phyloP scores from a whole-genome alignment of 306 rosid genomes.

The apple (Malus domestica) region DNA sequence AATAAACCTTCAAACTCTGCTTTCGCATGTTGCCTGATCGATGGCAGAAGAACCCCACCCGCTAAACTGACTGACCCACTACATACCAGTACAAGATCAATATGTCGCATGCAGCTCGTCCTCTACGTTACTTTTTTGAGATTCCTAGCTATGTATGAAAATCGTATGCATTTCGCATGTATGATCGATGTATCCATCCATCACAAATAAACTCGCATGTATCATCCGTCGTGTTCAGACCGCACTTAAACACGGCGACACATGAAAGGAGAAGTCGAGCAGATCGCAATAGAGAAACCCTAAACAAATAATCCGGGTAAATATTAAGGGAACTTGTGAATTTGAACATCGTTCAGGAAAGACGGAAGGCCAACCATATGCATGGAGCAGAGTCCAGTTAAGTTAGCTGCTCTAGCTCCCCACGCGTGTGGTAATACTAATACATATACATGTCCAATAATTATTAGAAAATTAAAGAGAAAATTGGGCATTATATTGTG shows the following conservation, averaged over 20 bases:
- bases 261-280: neutral
- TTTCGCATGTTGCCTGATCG: neutral
- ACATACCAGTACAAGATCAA: neutral
- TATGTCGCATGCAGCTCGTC: slow-evolving; percentile 1
- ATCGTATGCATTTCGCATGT: neutral
- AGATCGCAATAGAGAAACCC: neutral
- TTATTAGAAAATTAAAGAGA: neutral
- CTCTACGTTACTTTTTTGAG: neutral
- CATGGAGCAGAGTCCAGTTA: too few species aligned
- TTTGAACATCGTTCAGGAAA: too few species aligned
- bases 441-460: neutral
- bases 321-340: too few species aligned
- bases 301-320: neutral
- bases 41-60: neutral
- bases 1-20: neutral
- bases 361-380: too few species aligned
- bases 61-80: neutral
- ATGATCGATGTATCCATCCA: too few species aligned
- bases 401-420: too few species aligned
- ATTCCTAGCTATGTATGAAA: neutral
- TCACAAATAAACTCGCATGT: too few species aligned
- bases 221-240: too few species aligned
- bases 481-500: slow-evolving; percentile 5
- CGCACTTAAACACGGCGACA: too few species aligned
- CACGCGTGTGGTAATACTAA: too few species aligned